Evolutionary conservation across 139 green algal genomes (phyloP).

Genomic region (Chlamydomonas asymmetrica): DNA sequence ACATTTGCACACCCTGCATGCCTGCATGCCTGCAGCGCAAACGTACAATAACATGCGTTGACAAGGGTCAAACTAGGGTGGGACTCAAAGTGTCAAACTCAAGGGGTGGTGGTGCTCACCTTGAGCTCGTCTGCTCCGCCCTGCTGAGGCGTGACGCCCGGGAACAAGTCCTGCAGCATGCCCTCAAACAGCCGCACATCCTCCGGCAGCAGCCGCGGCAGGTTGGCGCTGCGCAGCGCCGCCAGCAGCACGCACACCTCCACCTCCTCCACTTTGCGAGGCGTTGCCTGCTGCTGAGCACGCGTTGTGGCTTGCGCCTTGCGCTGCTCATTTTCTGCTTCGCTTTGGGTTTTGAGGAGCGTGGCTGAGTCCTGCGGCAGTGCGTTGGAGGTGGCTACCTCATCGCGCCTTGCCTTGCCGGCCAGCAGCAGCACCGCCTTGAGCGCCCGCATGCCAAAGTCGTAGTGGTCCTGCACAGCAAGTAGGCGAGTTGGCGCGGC

Average conservation of each 20-base stretch:
- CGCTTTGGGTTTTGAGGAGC: slow-evolving; percentile 56
- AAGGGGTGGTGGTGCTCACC: not conserved
- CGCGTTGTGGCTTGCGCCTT: slow-evolving; percentile 77
- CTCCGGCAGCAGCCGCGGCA: slow-evolving; percentile 4
- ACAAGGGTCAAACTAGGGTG: too few species aligned
- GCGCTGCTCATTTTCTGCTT: slow-evolving; percentile 73
- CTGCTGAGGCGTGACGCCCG: slow-evolving; percentile 45
- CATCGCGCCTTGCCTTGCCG: slow-evolving; percentile 70
- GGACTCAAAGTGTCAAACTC: not conserved
- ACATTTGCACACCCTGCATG: too few species aligned
- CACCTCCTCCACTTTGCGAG: not conserved
- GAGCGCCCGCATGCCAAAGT: slow-evolving; percentile 89
- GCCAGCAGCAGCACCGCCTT: slow-evolving; percentile 85
- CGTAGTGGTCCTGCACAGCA: slow-evolving; percentile 46
- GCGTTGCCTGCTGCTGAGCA: slow-evolving; percentile 62
- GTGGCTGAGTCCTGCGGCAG: too few species aligned
- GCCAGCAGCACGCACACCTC: not conserved
- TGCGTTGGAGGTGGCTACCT: too few species aligned
- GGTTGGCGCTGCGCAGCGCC: not conserved
- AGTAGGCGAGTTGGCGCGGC: not conserved
- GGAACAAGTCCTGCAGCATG: slow-evolving; percentile 85
- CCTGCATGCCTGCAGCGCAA: too few species aligned
- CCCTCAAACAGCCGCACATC: slow-evolving; percentile 73
- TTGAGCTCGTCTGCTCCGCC: not conserved
- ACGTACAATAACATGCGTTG: too few species aligned